phyloP scores from a whole-genome alignment of 2,329 filamentous ascomycete species.

The Purpureocillium takamizusanense region DNA sequence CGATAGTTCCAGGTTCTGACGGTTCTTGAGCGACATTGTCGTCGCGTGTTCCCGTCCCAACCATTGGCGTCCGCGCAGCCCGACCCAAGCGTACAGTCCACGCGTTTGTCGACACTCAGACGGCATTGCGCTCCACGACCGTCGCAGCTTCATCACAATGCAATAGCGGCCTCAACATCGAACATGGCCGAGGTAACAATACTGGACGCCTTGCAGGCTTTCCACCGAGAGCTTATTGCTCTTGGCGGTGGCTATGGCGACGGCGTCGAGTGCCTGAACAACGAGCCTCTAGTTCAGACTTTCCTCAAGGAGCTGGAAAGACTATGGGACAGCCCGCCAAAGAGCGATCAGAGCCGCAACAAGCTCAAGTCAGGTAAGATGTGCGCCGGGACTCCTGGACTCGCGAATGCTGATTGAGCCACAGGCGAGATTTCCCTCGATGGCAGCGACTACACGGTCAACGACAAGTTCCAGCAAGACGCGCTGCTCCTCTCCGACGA shows the following conservation, averaged over 20 bases:
- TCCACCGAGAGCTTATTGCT: slow-evolving; percentile 77
- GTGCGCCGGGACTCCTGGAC: too few relatives aligned
- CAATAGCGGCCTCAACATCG: slow-evolving; percentile 31
- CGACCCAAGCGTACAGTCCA: not conserved
- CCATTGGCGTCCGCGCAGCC: too few relatives aligned
- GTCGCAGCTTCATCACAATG: slow-evolving; percentile 24
- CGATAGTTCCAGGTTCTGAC: too few relatives aligned
- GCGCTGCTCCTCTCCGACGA: slow-evolving; percentile 77
- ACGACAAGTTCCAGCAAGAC: slow-evolving; percentile 79
- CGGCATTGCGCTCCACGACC: not conserved
- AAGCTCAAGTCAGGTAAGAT: slow-evolving; percentile 56
- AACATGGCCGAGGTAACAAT: slow-evolving; percentile 66
- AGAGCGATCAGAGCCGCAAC: slow-evolving; percentile 67
- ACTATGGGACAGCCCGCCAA: slow-evolving; percentile 65
- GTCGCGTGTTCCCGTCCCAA: too few relatives aligned
- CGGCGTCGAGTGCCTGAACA: slow-evolving; percentile 57
- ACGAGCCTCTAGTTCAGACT: slow-evolving; percentile 59
- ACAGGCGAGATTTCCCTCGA: slow-evolving; percentile 68
- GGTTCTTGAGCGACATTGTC: too few relatives aligned
- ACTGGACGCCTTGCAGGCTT: slow-evolving; percentile 69
- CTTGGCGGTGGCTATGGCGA: slow-evolving; percentile 59
- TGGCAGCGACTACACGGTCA: slow-evolving; percentile 69
- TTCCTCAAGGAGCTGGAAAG: slow-evolving; percentile 64
- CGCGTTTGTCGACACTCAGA: slow-evolving; percentile 1
- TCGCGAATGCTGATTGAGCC: slow-evolving; percentile 6